phyloP scores from a whole-genome alignment of 1,284 basidiomycete genomes.

The Rhodotorula mucilaginosa region DNA sequence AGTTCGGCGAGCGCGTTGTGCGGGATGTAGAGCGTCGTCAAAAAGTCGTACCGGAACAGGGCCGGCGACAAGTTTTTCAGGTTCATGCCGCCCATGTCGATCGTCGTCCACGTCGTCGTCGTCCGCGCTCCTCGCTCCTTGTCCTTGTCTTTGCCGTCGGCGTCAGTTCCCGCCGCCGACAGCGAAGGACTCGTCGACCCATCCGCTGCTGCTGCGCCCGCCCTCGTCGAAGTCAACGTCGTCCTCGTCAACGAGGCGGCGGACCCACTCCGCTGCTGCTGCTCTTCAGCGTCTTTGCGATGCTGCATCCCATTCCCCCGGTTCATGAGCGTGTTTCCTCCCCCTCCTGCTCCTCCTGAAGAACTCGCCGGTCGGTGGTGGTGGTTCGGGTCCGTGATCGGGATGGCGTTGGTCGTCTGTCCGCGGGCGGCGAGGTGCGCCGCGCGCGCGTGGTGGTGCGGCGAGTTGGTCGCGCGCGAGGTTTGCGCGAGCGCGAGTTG shows the following conservation, averaged over 20 bases:
- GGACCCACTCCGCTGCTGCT: slow-evolving; percentile 30
- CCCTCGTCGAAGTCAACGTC: slow-evolving; percentile 13
- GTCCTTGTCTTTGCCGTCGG: slow-evolving; percentile 11
- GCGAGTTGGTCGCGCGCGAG: slow-evolving; percentile 55
- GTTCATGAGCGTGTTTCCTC: not conserved
- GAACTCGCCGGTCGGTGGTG: slow-evolving; percentile 24
- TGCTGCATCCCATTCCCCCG: slow-evolving; percentile 36
- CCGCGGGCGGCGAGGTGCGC: slow-evolving; percentile 58
- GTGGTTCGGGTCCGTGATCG: slow-evolving; percentile 51
- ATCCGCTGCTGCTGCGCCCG: not conserved
- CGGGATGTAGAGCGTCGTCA: slow-evolving; percentile 94
- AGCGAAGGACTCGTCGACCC: slow-evolving; percentile 43
- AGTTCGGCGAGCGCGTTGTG: slow-evolving; percentile 83
- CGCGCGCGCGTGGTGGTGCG: slow-evolving; percentile 59
- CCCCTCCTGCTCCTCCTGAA: slow-evolving; percentile 24
- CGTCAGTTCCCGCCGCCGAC: slow-evolving; percentile 19
- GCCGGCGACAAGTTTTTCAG: slow-evolving; percentile 84
- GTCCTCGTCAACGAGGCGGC: slow-evolving; percentile 20
- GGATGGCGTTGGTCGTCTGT: slow-evolving; percentile 52
- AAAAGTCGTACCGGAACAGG: slow-evolving; percentile 86
- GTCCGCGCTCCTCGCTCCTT: slow-evolving; percentile 41
- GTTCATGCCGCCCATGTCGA: slow-evolving; percentile 94
- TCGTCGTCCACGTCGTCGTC: slow-evolving; percentile 70
- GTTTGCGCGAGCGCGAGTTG: slow-evolving; percentile 45
- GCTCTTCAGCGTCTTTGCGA: slow-evolving; percentile 47